Base-by-base conservation (phyloP, 176 grass and related monocot species). In the Zea luxurians region DNA sequence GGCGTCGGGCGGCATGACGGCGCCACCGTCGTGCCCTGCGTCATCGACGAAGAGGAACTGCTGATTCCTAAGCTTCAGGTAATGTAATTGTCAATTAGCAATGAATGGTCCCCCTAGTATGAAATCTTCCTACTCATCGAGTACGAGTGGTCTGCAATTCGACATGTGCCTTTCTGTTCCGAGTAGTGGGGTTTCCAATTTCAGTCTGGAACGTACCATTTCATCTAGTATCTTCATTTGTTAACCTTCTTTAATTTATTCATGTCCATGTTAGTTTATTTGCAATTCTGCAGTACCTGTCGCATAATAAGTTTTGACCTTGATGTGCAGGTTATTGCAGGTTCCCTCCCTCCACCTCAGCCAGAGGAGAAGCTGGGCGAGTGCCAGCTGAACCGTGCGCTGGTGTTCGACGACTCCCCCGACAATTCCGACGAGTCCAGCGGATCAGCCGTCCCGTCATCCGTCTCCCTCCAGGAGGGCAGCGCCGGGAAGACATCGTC, bases 351-450 rank as follows among this genome's bases (percentile, higher is more conserved):
- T 42, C 78, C 68, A 3, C 48, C 58, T 0, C 66, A 61, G 37
- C 0, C 7, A 49, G 76, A 78, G 60, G 78, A 86, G 10, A 46
- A 66, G 12, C 74, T 89, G 6, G 48, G 61, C 50, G 70, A 83
- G 35, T 86, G 80, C 64, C 46, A 75, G 68, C 74, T 91, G 48
- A 85, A 87, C 62, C 89, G 92, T 7, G 86, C 88, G 2, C 70
- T 99, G 71, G 75, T 80, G 48, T 99, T 95, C 46, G 92, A 95
- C 27, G 87, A 96, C n/a, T 95, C 96, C 36, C 96, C 92, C 3
- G 76, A 69, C 20, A 95, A 93, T 43, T 77, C 78, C 0, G 89
- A 83, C 21, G 15, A 20, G 13, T 88, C 86, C 70, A 82, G 61
- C 7, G 67, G 43, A 43, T 83, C 80, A 0, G 57, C 42, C 35